Base-by-base conservation (phyloP, 495 filamentous ascomycete species). In the Tuber melanosporum region DNA sequence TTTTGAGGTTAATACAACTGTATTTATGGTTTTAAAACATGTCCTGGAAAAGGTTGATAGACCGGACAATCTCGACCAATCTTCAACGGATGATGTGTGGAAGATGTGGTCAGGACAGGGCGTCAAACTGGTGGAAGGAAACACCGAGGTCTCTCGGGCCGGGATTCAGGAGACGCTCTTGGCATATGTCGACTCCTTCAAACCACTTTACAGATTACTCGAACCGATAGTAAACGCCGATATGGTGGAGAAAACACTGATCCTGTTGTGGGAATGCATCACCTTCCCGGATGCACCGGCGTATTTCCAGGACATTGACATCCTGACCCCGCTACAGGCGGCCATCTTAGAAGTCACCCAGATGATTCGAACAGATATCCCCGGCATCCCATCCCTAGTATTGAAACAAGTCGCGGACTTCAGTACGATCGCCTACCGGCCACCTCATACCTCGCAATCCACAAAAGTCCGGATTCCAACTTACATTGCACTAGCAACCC, bases 271-370 rank as follows among this genome's bases (percentile, higher is more conserved):
- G 82, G 85, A 84, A 85, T 94, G 91, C 81, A 89, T 86, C 79
- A 87, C 85, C 85, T 92, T 85, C 82, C 95, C 94, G 7, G 90
- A 92, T 41, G 88, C 89, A n/a, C 88, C 91, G 3, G 85, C 89
- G 22, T 97, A 97, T 81, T 91, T 92, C 47, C 90, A 89, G 47
- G 95, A 98, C 85, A 86, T 94, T n/a, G 94, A 97, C 73, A 90
- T 90, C 75, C 87, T 92, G 76, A 97, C 94, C 1, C 88, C 89
- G 14, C 84, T 99, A 12, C 95, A 99, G 82, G 88, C 84, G 17
- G 87, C 91, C 78, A 90, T 95, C 22, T 84, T 95, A 20, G 90
- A 93, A 39, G 90, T 89, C 57, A 85, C 96, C 57, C 91, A 90
- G 79, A 87, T 88, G 62, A 88, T 97, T 22, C 90, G 91, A 44